Base-by-base conservation (phyloP, 169 alveolate genomes). In the Blepharisma undulans region DNA sequence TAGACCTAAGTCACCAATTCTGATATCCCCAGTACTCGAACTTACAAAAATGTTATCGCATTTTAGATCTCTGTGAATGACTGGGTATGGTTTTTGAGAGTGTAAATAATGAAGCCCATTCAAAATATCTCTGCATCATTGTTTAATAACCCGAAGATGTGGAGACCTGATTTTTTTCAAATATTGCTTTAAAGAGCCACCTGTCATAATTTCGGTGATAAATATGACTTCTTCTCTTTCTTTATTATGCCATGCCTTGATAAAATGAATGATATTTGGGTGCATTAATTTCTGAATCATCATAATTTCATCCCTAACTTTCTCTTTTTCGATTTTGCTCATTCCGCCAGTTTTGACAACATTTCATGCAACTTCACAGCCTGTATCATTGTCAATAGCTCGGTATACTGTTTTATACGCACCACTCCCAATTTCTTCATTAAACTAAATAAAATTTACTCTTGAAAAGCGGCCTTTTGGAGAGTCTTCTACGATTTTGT, bases 51-150 rank as follows among this genome's bases (percentile, higher is more conserved):
- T 97, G 92, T 98, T 98, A 84, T 98, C 99, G 90, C 99, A 97
- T 93, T 98, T 98, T 59, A 98, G 94, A 92, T 98, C 99, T 84
- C 99, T 90, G 90, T 98, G 99, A 71, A 98, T 98, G 36, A 98
- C 96, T 3, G 98, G 98, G 85, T 90, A 92, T n/a, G 98, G 98
- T 25, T 95, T 94, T 36, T 93, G 93, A 76, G 94, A 95, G 93
- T 98, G 99, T 25, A 98, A 91, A 90, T 96, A 97, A 61, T 93
- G 85, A 36, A 98, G 90, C 7, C 99, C 99, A 92, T 96, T 92
- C 87, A 98, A 88, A 82, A 98, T 97, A 93, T 97, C 97, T 84
- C 93, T 92, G 91, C 98, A 97, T 98, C 99, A 97, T 81, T 93
- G 91, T 93, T 97, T 96, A 19, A 98, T 94, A 18, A 98, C 98